Percentiles rank a stretch among this genome's conserved stretches.
Evolutionary conservation across 2,329 filamentous ascomycete genomes (phyloP).

Genomic region (Decorospora gaudefroyi): DNA sequence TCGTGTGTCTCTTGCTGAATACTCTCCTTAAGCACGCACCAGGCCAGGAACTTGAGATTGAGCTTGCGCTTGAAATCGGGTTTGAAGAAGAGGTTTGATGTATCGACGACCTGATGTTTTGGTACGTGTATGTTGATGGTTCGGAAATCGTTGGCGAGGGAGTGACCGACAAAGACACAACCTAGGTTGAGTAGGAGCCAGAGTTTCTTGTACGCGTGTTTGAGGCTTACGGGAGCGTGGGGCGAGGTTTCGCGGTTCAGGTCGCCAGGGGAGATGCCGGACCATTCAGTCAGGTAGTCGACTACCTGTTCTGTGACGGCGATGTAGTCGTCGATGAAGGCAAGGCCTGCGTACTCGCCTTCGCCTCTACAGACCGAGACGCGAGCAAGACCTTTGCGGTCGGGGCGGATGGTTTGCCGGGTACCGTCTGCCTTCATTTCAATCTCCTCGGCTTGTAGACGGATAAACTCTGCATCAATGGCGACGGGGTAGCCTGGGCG

Average conservation of each 20-base stretch:
- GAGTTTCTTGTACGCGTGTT: conserved; percentile 95
- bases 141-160: conserved; percentile 91
- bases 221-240: conserved; percentile 84
- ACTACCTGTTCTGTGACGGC: conserved; percentile 87
- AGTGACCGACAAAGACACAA: conserved; percentile 91
- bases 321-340: conserved; percentile 98
- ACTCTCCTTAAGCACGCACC: conserved; percentile 83
- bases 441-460: conserved; percentile 88
- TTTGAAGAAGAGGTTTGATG: conserved; percentile 87
- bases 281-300: conserved; percentile 93
- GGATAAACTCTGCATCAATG: conserved; percentile 95
- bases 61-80: conserved; percentile 81
- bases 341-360: conserved; percentile 75
- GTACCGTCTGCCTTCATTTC: conserved; percentile 95
- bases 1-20: conserved; percentile 94
- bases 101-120: conserved; percentile 87
- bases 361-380: conserved; percentile 85
- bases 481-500: conserved; percentile 76
- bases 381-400: conserved; percentile 87
- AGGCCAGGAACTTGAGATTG: conserved; percentile 87
- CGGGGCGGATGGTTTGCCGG: conserved; percentile 87
- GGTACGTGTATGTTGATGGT: conserved; percentile 98
- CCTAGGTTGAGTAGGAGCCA: conserved; percentile 96
- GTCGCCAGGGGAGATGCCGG: conserved; percentile 84
- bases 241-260: conserved; percentile 76